Base-by-base conservation (phyloP, 2,329 filamentous ascomycete species). In the Colletotrichum sidae region DNA sequence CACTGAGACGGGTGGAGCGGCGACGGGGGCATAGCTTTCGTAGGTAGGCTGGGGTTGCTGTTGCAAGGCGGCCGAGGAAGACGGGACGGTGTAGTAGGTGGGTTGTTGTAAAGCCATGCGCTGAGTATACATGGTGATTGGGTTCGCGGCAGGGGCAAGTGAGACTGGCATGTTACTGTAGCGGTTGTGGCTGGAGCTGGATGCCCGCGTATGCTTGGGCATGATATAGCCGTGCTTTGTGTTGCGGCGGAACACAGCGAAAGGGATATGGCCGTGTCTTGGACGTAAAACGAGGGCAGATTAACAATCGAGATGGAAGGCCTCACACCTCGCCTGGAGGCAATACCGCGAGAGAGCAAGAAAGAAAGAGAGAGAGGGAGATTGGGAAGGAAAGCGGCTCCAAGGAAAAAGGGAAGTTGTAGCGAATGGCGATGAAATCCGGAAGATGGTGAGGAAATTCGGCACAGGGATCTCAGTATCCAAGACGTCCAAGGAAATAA, bases 141-240 rank as follows among this genome's bases (percentile, higher is more conserved):
- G 76, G 42, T 65, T 68, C 51, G 75, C 73, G n/a, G 77, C 74
- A 6, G 77, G 74, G 25, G 77, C 79, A 39, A 83, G 74, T 50
- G 80, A 77, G 35, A 79, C 73, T 4, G 79, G 75, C 69, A 83
- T 73, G 33, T 78, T 75, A 39, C 70, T 67, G 67, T 77, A 78
- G 50, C 72, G 72, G 70, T 73, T 72, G 54, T 78, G 75, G 67
- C 62, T 74, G 54, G 75, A 74, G 71, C 79, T 83, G 49, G 79
- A 73, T 60, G 76, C 76, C 65, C 80, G 77, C 8, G 75, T 76
- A 70, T 83, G 80, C 72, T 80, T 83, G 58, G 82, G 79, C 82
- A 84, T 84, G 70, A 70, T 78, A 69, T 53, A 33, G 70, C 69
- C 60, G 67, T 62, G 57, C 57, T 67, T 45, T 53, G 67, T 56